Conservation (phyloP, 192 early-diverging fungal genomes). For the Coemansia pectinata region DNA sequence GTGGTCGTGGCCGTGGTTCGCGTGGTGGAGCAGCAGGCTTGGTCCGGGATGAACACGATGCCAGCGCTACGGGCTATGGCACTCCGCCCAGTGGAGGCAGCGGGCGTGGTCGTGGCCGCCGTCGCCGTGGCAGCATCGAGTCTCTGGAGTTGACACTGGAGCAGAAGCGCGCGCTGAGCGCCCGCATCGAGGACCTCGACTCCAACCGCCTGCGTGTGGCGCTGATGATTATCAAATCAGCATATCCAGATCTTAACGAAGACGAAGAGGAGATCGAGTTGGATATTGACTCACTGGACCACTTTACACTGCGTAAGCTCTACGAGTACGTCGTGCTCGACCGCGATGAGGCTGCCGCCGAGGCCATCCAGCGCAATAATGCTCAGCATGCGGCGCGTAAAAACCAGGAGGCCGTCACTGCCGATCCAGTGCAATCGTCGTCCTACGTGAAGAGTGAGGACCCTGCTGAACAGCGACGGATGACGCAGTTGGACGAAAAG, state of each 20-base stretch:
- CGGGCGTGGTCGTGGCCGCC: slow-evolving; percentile 36
- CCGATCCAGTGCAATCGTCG: slow-evolving; percentile 54
- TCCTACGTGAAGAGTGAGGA: slow-evolving; percentile 26
- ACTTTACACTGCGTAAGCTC: slow-evolving; percentile 76
- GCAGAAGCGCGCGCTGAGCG: slow-evolving; percentile 82
- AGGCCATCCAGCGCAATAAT: slow-evolving; percentile 50
- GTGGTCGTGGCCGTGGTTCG: slow-evolving; percentile 41
- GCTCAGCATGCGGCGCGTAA: slow-evolving; percentile 54
- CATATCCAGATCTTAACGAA: slow-evolving; percentile 54
- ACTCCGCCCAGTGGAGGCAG: slow-evolving; percentile 3
- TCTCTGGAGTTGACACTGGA: slow-evolving; percentile 71
- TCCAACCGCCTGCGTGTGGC: slow-evolving; percentile 42
- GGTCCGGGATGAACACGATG: slow-evolving; percentile 40
- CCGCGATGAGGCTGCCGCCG: slow-evolving; percentile 52
- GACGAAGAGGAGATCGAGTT: slow-evolving; percentile 90
- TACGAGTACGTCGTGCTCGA: slow-evolving; percentile 81
- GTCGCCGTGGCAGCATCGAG: slow-evolving; percentile 50
- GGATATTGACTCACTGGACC: slow-evolving; percentile 90
- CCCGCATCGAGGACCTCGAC: slow-evolving; percentile 40
- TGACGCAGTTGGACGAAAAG: slow-evolving; percentile 54
- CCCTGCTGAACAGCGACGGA: slow-evolving; percentile 32
- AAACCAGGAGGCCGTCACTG: slow-evolving; percentile 40
- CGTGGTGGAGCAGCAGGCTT: slow-evolving; percentile 37
- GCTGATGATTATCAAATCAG: slow-evolving; percentile 54
- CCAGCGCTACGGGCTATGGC: background rate